Base-by-base conservation (phyloP, 139 green algal species). In the Haematococcus sp. region DNA sequence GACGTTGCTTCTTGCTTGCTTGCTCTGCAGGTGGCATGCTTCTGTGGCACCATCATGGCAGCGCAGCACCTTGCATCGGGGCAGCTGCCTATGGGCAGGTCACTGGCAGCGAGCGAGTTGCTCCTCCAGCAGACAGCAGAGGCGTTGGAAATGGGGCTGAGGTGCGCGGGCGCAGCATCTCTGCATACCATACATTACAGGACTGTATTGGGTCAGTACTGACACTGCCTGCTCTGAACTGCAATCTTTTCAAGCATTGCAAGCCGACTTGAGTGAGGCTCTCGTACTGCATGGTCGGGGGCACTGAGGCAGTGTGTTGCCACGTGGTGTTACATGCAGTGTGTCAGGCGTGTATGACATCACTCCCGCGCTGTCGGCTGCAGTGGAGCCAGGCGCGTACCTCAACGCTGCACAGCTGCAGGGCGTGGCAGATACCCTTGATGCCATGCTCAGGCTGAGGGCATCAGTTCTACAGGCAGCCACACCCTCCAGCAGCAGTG, bases 51-150 rank as follows among this genome's bases (percentile, higher is more conserved):
- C 1, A 71, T 84, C 34, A 80, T 90, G 76, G 91, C 81, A 19
- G 85, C 89, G 0, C 83, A 94, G 56, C 63, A 46, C 4, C 23
- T 81, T 63, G 67, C 70, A 3, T 22, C 66, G 19, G 78, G 51
- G 0, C 19, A 64, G 4, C 73, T 89, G 64, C 84, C 83, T 0
- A 59, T 92, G 7, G 91, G 88, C 0, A 22, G 25, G 15, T 84
- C 71, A 28, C 67, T 75, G 33, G 74, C 61, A 27, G 83, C 90
- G 46, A 91, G 83, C 65, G 83, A 93, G 68, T 25, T 70, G 54
- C 76, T 95, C 75, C 87, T 95, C 49, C 66, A 87, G 65, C 78
- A 95, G 76, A 96, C 91, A 0, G 75, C 56, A 30, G 87, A 96
- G 69, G 91, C 91, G 1, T 20, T 71, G 51, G 7, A 79, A 1